These are phyloP conservation scores for Diospyros kaki DNA, from an alignment of 148 eudicot genomes.

Conservation along the genomic window DNA sequence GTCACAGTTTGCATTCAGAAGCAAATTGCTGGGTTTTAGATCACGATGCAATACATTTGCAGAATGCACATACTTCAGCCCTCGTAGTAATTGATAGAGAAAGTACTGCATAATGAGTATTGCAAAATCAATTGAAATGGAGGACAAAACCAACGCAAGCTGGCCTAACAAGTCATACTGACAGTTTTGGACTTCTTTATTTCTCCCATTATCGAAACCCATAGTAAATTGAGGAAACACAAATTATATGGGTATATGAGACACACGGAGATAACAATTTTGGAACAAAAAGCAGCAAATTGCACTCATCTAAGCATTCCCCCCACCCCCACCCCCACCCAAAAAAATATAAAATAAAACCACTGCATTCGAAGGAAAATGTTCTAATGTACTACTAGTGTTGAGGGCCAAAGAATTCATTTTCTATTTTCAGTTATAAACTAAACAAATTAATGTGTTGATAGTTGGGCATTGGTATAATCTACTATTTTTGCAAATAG, in stretches of 20 bases:
- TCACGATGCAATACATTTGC: conserved; percentile 85
- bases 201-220: neutral
- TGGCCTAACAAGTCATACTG: neutral
- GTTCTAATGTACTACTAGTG: too few relatives aligned
- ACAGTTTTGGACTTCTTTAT: neutral
- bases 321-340: neutral
- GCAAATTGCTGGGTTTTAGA: conserved; percentile 82
- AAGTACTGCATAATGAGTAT: conserved; percentile 55
- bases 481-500: too few relatives aligned
- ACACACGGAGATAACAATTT: neutral
- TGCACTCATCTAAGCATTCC: neutral
- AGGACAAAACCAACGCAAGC: neutral
- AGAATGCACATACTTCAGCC: conserved; percentile 83
- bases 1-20: conserved; percentile 83
- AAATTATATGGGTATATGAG: neutral
- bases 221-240: too few relatives aligned
- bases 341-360: neutral
- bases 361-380: neutral
- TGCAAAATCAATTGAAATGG: neutral
- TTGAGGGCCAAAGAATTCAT: too few relatives aligned
- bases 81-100: conserved; percentile 76
- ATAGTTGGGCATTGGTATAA: too few relatives aligned
- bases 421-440: too few relatives aligned
- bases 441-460: too few relatives aligned
- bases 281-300: neutral